Base-by-base conservation (phyloP, 495 filamentous ascomycete genomes). In the Neurospora sp. region DNA sequence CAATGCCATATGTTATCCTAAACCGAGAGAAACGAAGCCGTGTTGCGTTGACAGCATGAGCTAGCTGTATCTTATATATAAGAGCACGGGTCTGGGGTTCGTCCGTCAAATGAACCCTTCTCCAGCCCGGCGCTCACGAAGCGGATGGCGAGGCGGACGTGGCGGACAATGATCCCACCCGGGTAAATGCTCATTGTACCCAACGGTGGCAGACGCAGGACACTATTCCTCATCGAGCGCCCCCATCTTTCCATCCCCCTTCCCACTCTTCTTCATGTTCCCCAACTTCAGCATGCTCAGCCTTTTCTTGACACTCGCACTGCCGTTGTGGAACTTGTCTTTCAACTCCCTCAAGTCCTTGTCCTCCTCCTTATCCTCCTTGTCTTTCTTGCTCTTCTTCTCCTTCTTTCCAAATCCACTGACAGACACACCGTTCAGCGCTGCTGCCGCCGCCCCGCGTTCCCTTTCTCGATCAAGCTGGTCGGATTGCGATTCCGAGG, bases 201-300 rank as follows among this genome's bases (percentile, higher is more conserved):
- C 54, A 62, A 5, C 54, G 49, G 49, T 27, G 49, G 20, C 49
- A 60, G 49, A 66, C 54, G 12, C 54, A 66, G 27, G 31, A 39
- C 72, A n/a, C 70, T 77, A 79, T 75, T 86, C 83, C 80, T 88
- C 86, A 60, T 79, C 81, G 66, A 86, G 81, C 74, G 84, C 85
- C 72, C 77, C 83, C 84, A 87, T 88, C 71, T 80, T 76, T 70
- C 83, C 86, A 73, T 79, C 85, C 20, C 78, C 82, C 79, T 87
- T 89, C 77, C 88, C 90, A 38, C 79, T 82, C 84, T 92, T 92
- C 81, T 89, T 90, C 27, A 46, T 60, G 7, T 60, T 79, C 46
- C 90, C 89, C 74, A 93, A 79, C 72, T 88, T 88, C 75, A 95
- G 75, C 69, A 90, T 78, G 76, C 91, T 93, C 70, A 94, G 81